A percentile compares a stretch with the other conserved stretches of the same genome.
These are phyloP conservation scores for Parasarocladium wereldwijsianum DNA, from an alignment of 2,329 filamentous ascomycete species.

Conservation along the genomic window DNA sequence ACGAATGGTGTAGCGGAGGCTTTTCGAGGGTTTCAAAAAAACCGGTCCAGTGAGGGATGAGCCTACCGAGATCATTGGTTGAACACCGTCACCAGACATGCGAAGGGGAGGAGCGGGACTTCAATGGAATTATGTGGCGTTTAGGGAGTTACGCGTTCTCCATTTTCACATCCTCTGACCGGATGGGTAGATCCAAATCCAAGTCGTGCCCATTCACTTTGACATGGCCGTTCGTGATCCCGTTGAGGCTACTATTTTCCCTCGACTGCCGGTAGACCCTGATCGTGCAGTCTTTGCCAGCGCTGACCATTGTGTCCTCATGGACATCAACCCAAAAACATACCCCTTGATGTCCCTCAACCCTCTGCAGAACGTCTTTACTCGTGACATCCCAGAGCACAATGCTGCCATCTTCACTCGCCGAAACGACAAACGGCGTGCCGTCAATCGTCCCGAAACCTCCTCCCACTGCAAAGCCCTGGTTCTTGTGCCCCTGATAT, in stretches of 20 bases:
- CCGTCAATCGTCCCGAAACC: conserved; percentile 52
- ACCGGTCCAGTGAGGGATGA: too few relatives aligned
- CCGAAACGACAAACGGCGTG: conserved; percentile 55
- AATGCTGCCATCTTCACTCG: conserved; percentile 76
- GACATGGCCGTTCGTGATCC: conserved; percentile 7
- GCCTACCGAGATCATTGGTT: too few relatives aligned
- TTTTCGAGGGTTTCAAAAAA: too few relatives aligned
- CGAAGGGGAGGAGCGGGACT: too few relatives aligned
- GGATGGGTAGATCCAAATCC: conserved; percentile 35
- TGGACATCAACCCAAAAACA: conserved; percentile 53
- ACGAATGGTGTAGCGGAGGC: too few relatives aligned
- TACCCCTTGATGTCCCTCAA: conserved; percentile 35
- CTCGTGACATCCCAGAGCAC: conserved; percentile 82
- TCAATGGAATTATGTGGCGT: too few relatives aligned
- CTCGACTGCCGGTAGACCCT: conserved; percentile 28
- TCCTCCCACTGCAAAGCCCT: conserved; percentile 70
- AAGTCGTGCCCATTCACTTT: conserved; percentile 29
- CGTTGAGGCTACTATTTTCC: conserved; percentile 9
- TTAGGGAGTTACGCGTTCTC: conserved; percentile 16
- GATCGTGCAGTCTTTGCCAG: conserved; percentile 38
- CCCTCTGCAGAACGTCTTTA: conserved; percentile 66
- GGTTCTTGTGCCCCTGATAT: conserved; percentile 83
- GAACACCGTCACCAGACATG: too few relatives aligned
- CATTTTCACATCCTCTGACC: conserved; percentile 24
- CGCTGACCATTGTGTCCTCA: conserved; percentile 40